phyloP scores from a whole-genome alignment of 768 basidiomycete genomes.

The Serendipita indica region DNA sequence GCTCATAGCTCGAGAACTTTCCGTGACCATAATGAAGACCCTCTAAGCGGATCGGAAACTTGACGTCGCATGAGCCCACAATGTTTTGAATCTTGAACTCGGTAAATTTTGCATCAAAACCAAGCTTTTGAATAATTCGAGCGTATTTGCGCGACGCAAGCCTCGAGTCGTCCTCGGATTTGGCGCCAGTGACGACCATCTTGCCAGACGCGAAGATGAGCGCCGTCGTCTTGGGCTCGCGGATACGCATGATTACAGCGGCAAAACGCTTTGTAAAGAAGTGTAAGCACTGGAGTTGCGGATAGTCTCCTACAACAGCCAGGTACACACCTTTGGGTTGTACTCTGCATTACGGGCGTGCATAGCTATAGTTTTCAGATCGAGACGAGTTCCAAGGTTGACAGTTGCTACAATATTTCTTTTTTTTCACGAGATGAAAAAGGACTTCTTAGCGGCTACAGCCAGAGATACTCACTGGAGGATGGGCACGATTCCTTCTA shows the following conservation, averaged over 20 bases:
- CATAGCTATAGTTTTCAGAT: conserved; percentile 94
- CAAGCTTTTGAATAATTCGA: conserved; percentile 96
- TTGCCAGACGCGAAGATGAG: conserved; percentile 99
- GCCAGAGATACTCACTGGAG: conserved; percentile 44
- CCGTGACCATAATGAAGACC: conserved; percentile 96
- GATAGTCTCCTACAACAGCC: conserved; percentile 31
- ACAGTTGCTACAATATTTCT: conserved; percentile 96
- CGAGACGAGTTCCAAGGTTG: conserved; percentile 90
- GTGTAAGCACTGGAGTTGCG: conserved; percentile 31
- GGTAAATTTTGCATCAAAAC: conserved; percentile 97
- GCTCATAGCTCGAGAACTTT: conserved; percentile 94
- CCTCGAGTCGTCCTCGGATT: conserved; percentile 95
- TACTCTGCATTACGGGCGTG: conserved; percentile 99
- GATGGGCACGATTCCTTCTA: conserved; percentile 97
- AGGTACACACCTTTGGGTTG: conserved; percentile 90
- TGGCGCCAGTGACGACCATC: conserved; percentile 99
- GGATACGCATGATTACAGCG: conserved; percentile 99
- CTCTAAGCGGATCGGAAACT: conserved; percentile 96
- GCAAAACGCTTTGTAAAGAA: conserved; percentile 85
- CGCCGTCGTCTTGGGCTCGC: conserved; percentile 98
- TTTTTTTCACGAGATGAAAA: background rate
- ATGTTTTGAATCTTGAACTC: conserved; percentile 99
- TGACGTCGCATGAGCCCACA: conserved; percentile 94
- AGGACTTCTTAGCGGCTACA: background rate
- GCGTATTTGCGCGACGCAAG: conserved; percentile 97